Evolutionary conservation across 495 filamentous ascomycete species (phyloP).

Genomic region (Talaromyces borbonicus): DNA sequence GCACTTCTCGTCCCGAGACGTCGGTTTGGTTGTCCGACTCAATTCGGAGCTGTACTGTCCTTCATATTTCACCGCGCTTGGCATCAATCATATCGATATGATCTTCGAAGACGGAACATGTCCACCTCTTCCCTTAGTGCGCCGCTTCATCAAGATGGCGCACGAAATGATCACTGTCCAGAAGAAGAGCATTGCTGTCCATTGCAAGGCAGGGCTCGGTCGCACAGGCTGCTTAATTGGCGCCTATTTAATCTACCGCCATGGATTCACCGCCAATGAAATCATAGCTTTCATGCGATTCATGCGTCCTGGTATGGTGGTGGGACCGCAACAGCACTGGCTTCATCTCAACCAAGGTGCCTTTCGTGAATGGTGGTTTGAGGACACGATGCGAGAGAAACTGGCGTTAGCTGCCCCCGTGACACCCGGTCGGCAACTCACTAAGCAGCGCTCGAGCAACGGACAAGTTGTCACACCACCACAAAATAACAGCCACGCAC

Average conservation of each 20-base stretch:
- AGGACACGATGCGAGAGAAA: constrained; percentile 70
- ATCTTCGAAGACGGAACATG: constrained; percentile 99
- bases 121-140: constrained; percentile 72
- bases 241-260: constrained; percentile 92
- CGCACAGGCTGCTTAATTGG: constrained; percentile 94
- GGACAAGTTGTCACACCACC: constrained; percentile 72
- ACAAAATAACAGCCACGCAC: constrained; percentile 54
- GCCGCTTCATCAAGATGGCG: constrained; percentile 87
- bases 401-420: constrained; percentile 54
- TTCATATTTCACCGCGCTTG: constrained; percentile 88
- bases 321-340: constrained; percentile 99
- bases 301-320: constrained; percentile 98
- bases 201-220: constrained; percentile 97
- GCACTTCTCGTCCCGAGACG: constrained; percentile 76
- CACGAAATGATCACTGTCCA: constrained; percentile 87
- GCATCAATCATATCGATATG: constrained; percentile 95
- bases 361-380: constrained; percentile 97
- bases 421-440: constrained; percentile 63
- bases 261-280: constrained; percentile 98
- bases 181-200: constrained; percentile 85
- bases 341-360: constrained; percentile 91
- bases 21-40: constrained; percentile 87
- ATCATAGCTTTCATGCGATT: constrained; percentile 99
- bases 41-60: constrained; percentile 95
- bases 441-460: constrained; percentile 42